Evolutionary conservation across 2,329 filamentous ascomycete species (phyloP).

Genomic region (Fusarium duplospermum): DNA sequence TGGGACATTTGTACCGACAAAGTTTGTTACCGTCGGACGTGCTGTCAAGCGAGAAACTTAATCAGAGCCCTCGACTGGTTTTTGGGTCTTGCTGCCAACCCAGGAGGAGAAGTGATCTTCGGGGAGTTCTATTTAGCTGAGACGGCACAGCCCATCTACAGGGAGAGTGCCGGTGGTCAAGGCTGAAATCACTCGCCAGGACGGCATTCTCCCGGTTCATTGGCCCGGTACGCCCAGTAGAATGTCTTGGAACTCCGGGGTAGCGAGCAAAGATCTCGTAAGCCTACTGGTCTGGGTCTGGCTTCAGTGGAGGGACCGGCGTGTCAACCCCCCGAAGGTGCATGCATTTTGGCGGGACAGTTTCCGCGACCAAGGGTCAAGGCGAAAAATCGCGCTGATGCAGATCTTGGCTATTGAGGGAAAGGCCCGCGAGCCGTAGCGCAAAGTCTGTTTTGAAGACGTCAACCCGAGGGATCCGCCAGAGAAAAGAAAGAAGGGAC

Average conservation of each 20-base stretch:
- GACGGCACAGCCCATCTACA: conserved; percentile 1
- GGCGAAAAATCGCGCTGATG: conserved; percentile 26
- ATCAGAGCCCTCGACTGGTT: neutral
- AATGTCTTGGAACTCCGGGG: neutral
- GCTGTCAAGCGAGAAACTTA: conserved; percentile 1
- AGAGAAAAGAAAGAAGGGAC: neutral
- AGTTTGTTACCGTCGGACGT: conserved; percentile 17
- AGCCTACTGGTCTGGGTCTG: neutral
- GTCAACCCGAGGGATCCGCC: conserved; percentile 1
- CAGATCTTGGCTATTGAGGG: conserved; percentile 9
- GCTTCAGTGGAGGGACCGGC: conserved; percentile 4
- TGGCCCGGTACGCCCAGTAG: neutral
- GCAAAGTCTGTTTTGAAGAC: conserved; percentile 10
- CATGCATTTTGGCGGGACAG: neutral
- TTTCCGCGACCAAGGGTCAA: neutral
- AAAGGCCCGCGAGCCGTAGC: conserved; percentile 8
- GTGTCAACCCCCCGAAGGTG: conserved; percentile 14
- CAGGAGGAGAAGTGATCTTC: conserved; percentile 10
- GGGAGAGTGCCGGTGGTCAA: neutral
- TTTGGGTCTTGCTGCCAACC: neutral
- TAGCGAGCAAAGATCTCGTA: neutral
- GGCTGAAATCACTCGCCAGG: neutral
- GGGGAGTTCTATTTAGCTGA: conserved; percentile 21
- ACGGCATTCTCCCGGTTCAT: neutral
- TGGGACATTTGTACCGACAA: conserved; percentile 15